Evolutionary conservation across 1,284 basidiomycete genomes (phyloP).

Genomic region (Apiotrichum laibachii): DNA sequence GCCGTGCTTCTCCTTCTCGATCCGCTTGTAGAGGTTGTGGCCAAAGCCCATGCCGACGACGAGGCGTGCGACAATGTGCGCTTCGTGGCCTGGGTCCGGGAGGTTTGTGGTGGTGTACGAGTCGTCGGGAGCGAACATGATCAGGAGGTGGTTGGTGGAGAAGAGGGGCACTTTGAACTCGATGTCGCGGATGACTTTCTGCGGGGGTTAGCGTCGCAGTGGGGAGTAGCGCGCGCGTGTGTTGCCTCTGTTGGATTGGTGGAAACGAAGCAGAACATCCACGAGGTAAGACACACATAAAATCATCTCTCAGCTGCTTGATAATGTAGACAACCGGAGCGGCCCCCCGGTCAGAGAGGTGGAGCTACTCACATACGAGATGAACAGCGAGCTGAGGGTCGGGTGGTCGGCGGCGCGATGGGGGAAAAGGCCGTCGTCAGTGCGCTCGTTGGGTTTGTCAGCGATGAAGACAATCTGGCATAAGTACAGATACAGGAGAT

Average conservation of each 20-base stretch:
- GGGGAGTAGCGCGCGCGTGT: not conserved
- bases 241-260: not conserved
- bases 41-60: conserved; percentile 39
- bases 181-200: conserved; percentile 23
- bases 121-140: conserved; percentile 38
- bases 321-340: no score
- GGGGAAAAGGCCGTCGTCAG: conserved; percentile 10
- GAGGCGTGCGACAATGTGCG: conserved; percentile 33
- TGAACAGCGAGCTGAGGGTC: conserved; percentile 28
- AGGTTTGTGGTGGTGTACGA: conserved; percentile 17
- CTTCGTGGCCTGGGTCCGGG: conserved; percentile 37
- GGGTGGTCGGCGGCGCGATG: conserved; percentile 24
- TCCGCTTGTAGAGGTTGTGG: conserved; percentile 44
- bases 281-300: no score
- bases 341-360: no score
- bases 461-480: conserved; percentile 32
- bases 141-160: conserved; percentile 36
- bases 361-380: conserved; percentile 37
- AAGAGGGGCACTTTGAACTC: conserved; percentile 44
- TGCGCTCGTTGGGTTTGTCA: not conserved
- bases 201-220: not conserved
- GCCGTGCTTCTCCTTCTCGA: conserved; percentile 39
- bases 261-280: not conserved
- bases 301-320: no score
- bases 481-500: not conserved